Evolutionary conservation across 805 yeast genomes (phyloP).

Genomic region (Cyberlindnera meyerae): DNA sequence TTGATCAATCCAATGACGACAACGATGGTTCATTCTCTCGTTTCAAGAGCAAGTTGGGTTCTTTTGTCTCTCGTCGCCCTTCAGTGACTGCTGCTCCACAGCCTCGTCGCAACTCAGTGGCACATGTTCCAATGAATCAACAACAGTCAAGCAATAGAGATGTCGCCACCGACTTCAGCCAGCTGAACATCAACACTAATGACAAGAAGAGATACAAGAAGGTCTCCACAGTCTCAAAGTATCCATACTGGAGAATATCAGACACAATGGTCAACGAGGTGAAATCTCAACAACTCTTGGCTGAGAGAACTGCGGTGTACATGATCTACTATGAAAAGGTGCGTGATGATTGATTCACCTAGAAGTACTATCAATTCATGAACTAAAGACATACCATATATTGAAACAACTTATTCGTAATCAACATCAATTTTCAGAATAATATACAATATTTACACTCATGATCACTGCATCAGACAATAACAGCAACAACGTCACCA

Average conservation of each 20-base stretch:
- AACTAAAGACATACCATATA: too few species aligned
- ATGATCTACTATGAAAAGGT: conserved; percentile 73
- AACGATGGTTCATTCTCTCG: conserved; percentile 19
- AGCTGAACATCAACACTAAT: conserved; percentile 5
- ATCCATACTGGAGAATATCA: conserved; percentile 82
- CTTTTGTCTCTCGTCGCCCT: conserved; percentile 22
- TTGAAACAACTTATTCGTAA: too few species aligned
- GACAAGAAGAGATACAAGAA: conserved; percentile 40
- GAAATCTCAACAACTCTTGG: conserved; percentile 49
- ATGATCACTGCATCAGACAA: conserved; percentile 36
- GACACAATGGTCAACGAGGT: conserved; percentile 70
- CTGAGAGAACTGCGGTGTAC: conserved; percentile 74
- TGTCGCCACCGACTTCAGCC: conserved; percentile 3
- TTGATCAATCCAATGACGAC: conserved; percentile 12
- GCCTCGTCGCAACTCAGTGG: conserved; percentile 15
- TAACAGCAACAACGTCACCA: conserved; percentile 89
- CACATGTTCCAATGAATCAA: not conserved
- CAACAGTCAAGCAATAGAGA: too few species aligned
- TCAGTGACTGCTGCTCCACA: conserved; percentile 12
- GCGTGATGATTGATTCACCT: not conserved
- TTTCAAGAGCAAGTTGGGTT: conserved; percentile 21
- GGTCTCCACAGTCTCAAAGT: conserved; percentile 47
- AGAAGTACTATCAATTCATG: not conserved
- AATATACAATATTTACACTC: conserved; percentile 3
- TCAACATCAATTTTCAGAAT: too few species aligned